Evolutionary conservation across 257 asterid species (phyloP).

Genomic region (Nicotiana tabacum): DNA sequence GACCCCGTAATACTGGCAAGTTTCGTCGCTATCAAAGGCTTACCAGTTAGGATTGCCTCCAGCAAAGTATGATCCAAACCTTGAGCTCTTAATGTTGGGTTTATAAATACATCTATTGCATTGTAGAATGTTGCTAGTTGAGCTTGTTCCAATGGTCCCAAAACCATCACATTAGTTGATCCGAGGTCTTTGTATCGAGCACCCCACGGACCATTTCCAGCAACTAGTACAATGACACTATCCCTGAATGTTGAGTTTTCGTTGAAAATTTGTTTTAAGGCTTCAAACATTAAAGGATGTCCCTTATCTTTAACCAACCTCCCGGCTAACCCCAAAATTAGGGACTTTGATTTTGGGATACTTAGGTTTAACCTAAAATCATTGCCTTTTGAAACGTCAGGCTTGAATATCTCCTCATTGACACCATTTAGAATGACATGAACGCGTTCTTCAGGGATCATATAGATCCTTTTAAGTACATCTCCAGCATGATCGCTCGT

Average conservation of each 20-base stretch:
- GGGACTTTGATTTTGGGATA: constrained; percentile 20
- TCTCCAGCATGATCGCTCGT: constrained; percentile 73
- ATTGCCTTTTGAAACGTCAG: constrained; percentile 10
- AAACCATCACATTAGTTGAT: constrained; percentile 31
- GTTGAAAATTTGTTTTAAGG: constrained; percentile 45
- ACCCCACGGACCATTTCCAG: constrained; percentile 86
- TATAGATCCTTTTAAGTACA: constrained; percentile 59
- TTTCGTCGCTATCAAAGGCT: constrained; percentile 65
- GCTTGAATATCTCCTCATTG: constrained; percentile 8
- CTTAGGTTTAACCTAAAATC: constrained; percentile 12
- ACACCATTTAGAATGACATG: constrained; percentile 43
- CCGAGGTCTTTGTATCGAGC: constrained; percentile 55
- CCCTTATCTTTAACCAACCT: constrained; percentile 83
- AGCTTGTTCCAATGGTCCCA: constrained; percentile 52
- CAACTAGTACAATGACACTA: constrained; percentile 47
- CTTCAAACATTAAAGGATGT: constrained; percentile 61
- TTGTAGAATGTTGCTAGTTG: constrained; percentile 56
- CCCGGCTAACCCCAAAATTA: constrained; percentile 65
- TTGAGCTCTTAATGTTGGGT: constrained; percentile 78
- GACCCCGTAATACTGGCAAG: constrained; percentile 62
- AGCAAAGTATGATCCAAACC: constrained; percentile 72
- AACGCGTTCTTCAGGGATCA: constrained; percentile 69
- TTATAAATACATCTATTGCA: constrained; percentile 48
- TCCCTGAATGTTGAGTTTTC: constrained; percentile 40
- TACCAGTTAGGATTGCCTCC: constrained; percentile 69